Conservation (phyloP, 305 asterid species). For the Fraxinus baroniana region DNA sequence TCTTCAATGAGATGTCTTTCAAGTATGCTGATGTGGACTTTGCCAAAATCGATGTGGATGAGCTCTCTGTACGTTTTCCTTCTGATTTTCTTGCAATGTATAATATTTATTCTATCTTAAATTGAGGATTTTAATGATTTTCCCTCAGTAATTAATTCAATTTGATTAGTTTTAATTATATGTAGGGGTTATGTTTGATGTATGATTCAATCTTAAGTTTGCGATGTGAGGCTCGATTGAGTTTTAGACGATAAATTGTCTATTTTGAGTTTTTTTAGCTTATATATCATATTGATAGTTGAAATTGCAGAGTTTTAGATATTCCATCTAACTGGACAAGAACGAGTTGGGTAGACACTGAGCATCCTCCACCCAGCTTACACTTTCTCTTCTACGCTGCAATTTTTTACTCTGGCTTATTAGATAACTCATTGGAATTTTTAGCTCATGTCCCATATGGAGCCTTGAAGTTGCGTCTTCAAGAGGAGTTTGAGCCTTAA, state of each 20-base stretch:
- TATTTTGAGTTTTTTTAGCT: background rate
- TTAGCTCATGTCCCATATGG: background rate
- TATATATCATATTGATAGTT: background rate
- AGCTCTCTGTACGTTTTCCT: conserved; percentile 56
- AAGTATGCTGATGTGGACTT: conserved; percentile 71
- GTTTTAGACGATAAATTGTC: background rate
- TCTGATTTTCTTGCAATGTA: background rate
- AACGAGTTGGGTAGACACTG: background rate
- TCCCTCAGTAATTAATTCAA: background rate
- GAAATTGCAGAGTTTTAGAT: background rate
- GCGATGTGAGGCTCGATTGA: background rate
- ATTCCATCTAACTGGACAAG: background rate
- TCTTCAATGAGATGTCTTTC: conserved; percentile 47
- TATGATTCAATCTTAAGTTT: background rate
- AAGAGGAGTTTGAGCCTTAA: background rate
- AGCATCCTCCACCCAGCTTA: background rate
- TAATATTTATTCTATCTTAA: background rate
- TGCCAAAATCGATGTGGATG: conserved; percentile 81
- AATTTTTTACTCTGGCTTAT: background rate
- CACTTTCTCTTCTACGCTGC: background rate
- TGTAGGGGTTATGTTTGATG: background rate
- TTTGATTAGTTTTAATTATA: background rate
- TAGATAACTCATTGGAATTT: no score
- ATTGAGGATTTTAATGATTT: background rate
- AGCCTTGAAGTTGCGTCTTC: background rate